A percentile compares a stretch with the other conserved stretches of the same genome.
Conservation (phyloP, 1,284 basidiomycete species). For the Tetrapyrgos nigripes region DNA sequence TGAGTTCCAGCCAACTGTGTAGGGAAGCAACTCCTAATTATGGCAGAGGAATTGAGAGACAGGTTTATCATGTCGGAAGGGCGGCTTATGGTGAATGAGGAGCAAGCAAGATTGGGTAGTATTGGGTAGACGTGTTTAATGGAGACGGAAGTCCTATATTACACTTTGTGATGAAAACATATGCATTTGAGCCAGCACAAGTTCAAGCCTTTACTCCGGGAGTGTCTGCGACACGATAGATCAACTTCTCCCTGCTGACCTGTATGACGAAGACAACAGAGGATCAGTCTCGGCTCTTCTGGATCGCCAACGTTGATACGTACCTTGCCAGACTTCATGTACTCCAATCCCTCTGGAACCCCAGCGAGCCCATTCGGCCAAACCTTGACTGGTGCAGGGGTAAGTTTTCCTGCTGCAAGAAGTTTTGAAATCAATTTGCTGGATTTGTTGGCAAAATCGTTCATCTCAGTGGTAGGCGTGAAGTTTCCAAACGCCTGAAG, state of each 20-base stretch:
- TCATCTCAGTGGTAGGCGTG: slow-evolving; percentile 1
- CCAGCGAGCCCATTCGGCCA: slow-evolving; percentile 35
- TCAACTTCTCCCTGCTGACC: slow-evolving; percentile 18
- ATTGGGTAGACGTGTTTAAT: too few species aligned
- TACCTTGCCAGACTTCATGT: slow-evolving; percentile 33
- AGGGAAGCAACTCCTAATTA: too few species aligned
- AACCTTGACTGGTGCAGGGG: slow-evolving; percentile 35
- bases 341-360: slow-evolving; percentile 28
- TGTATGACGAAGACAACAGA: background rate
- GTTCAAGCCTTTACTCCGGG: slow-evolving; percentile 7
- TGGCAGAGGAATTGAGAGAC: too few species aligned
- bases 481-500: slow-evolving; percentile 31
- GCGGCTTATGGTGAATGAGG: too few species aligned
- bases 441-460: slow-evolving; percentile 20
- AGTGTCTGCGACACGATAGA: slow-evolving; percentile 18
- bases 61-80: too few species aligned
- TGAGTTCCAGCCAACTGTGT: too few species aligned
- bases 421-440: slow-evolving; percentile 32
- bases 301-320: background rate
- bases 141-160: too few species aligned
- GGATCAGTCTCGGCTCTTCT: too few species aligned
- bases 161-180: too few species aligned
- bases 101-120: too few species aligned
- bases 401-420: slow-evolving; percentile 30
- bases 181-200: too few species aligned